Evolutionary conservation across 2,329 filamentous ascomycete genomes (phyloP).

Genomic region (Ophiostoma novo-ulmi): DNA sequence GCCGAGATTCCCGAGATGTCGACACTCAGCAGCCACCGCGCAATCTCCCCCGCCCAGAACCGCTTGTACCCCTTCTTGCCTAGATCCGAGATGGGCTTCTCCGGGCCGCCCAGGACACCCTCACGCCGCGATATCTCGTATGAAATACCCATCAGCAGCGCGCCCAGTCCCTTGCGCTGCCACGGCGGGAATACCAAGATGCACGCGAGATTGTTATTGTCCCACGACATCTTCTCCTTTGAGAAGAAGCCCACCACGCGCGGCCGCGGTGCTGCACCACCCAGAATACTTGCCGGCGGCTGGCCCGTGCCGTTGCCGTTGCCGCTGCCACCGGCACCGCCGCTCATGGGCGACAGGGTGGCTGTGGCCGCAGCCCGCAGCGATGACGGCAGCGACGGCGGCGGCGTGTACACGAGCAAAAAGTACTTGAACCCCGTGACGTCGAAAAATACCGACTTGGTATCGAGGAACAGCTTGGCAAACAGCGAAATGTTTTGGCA

Average conservation of each 20-base stretch:
- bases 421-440: constrained; percentile 94
- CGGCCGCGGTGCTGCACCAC: constrained; percentile 22
- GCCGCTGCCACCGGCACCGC: constrained; percentile 13
- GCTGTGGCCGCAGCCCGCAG: constrained; percentile 16
- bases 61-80: constrained; percentile 76
- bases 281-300: constrained; percentile 13
- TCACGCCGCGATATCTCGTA: constrained; percentile 88
- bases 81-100: constrained; percentile 85
- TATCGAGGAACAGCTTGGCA: constrained; percentile 94
- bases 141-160: constrained; percentile 83
- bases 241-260: constrained; percentile 90
- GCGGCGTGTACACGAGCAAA: constrained; percentile 70
- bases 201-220: constrained; percentile 95
- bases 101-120: constrained; percentile 79
- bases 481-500: constrained; percentile 95
- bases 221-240: constrained; percentile 98
- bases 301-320: constrained; percentile 9
- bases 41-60: constrained; percentile 83
- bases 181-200: constrained; percentile 95
- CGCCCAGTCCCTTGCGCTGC: constrained; percentile 83
- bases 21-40: constrained; percentile 56
- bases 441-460: constrained; percentile 98
- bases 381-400: constrained; percentile 30
- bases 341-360: constrained; percentile 22
- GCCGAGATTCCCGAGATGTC: constrained; percentile 29